Evolutionary conservation across 1,139 yeast genomes (phyloP).

Genomic region (Yueomyces sp.): DNA sequence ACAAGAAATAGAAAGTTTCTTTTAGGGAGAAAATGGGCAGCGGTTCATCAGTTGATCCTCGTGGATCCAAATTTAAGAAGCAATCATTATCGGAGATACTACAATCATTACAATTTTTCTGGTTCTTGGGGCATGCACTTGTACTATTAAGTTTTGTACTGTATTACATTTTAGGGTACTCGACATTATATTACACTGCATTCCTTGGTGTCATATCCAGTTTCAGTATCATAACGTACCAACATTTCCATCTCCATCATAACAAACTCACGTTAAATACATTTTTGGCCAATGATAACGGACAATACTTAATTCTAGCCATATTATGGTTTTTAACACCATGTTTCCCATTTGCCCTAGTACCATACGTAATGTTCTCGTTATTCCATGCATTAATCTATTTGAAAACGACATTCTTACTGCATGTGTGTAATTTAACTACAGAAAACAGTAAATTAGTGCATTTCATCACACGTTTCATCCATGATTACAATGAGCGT

Average conservation of each 20-base stretch:
- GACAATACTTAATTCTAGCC: constrained; percentile 51
- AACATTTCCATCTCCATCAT: constrained; percentile 25
- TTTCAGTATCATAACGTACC: constrained; percentile 66
- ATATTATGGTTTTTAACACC: constrained; percentile 44
- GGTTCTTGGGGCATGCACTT: constrained; percentile 50
- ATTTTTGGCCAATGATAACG: constrained; percentile 48
- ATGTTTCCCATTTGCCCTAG: constrained; percentile 40
- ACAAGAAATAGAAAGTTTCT: too few relatives aligned
- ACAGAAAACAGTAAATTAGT: constrained; percentile 25
- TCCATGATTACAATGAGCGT: constrained; percentile 50
- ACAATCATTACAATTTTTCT: constrained; percentile 24
- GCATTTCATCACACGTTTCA: constrained; percentile 39
- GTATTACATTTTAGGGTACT: constrained; percentile 38
- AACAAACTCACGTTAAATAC: constrained; percentile 23
- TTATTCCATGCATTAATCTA: constrained; percentile 63
- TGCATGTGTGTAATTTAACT: constrained; percentile 42
- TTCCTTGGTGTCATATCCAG: constrained; percentile 58
- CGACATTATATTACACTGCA: constrained; percentile 47
- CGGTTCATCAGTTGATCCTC: too few relatives aligned
- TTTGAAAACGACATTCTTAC: constrained; percentile 52
- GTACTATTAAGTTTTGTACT: constrained; percentile 45
- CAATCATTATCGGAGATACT: background rate
- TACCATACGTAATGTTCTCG: constrained; percentile 60
- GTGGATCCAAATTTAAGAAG: background rate
- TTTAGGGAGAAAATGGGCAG: too few relatives aligned